Conservation (phyloP, 2,329 filamentous ascomycete genomes). For the Fusarium compactum region DNA sequence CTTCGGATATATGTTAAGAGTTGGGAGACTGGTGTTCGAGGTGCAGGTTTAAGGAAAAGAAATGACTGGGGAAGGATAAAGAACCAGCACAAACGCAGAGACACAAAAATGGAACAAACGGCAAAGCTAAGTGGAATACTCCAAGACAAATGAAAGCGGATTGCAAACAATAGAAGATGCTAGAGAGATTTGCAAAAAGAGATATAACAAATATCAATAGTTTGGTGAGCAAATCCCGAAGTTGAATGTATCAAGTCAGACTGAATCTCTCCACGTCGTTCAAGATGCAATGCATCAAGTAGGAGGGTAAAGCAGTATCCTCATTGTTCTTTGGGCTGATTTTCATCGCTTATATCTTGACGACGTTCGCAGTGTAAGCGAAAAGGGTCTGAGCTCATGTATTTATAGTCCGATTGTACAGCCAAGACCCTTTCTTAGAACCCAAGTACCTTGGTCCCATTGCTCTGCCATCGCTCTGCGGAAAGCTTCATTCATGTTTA, state of each 20-base stretch:
- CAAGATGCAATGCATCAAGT: not conserved
- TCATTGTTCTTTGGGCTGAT: too few species aligned
- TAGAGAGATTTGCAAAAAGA: not conserved
- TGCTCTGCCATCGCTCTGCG: too few species aligned
- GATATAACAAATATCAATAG: not conserved
- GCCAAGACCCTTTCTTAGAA: too few species aligned
- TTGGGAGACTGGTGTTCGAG: not conserved
- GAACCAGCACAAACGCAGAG: not conserved
- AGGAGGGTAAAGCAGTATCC: too few species aligned
- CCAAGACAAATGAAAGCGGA: not conserved
- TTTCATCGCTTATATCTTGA: too few species aligned
- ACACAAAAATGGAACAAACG: not conserved
- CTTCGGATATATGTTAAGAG: not conserved
- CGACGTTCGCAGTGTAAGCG: too few species aligned
- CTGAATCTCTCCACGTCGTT: not conserved
- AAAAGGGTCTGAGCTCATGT: too few species aligned
- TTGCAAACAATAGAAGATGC: not conserved
- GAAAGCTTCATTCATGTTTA: not conserved
- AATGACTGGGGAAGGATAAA: not conserved
- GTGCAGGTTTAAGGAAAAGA: not conserved
- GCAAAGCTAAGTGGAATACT: not conserved
- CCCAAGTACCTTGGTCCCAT: not conserved
- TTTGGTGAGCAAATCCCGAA: not conserved
- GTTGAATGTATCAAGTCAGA: not conserved
- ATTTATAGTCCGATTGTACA: too few species aligned